Evolutionary conservation across 768 basidiomycete species (phyloP).

Genomic region (Pholiota conissans): DNA sequence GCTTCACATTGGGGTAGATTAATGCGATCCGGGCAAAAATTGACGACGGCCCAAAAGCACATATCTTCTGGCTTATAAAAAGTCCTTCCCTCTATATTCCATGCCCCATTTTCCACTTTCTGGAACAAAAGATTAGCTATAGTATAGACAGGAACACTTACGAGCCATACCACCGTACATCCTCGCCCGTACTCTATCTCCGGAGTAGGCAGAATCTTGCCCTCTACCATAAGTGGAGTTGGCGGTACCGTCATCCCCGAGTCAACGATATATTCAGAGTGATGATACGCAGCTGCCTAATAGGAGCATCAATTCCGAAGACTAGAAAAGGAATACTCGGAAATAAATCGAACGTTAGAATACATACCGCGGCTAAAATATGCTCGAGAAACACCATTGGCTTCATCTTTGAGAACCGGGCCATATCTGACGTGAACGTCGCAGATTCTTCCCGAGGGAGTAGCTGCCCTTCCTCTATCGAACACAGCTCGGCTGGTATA

Average conservation of each 20-base stretch:
- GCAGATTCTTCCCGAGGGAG: slow-evolving; percentile 45
- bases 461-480: slow-evolving; percentile 45
- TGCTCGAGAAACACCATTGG: slow-evolving; percentile 40
- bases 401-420: slow-evolving; percentile 47
- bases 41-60: slow-evolving; percentile 18
- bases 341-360: no score
- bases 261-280: slow-evolving; percentile 35
- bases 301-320: no score
- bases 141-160: neutral
- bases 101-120: slow-evolving; percentile 14
- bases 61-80: slow-evolving; percentile 8
- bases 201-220: slow-evolving; percentile 20
- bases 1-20: neutral
- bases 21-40: slow-evolving; percentile 1
- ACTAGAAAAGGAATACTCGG: no score
- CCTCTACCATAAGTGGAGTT: slow-evolving; percentile 22
- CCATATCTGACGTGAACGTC: slow-evolving; percentile 34
- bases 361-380: slow-evolving; percentile 33
- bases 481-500: slow-evolving; percentile 52
- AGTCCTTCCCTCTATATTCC: slow-evolving; percentile 19
- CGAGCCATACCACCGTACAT: neutral
- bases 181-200: neutral
- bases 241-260: slow-evolving; percentile 36
- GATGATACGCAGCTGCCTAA: slow-evolving; percentile 19
- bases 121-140: neutral